Percentiles rank a stretch among this genome's conserved stretches.
Evolutionary conservation across 805 yeast genomes (phyloP).

Genomic region (Hemisphaericaspora nanyangensis): DNA sequence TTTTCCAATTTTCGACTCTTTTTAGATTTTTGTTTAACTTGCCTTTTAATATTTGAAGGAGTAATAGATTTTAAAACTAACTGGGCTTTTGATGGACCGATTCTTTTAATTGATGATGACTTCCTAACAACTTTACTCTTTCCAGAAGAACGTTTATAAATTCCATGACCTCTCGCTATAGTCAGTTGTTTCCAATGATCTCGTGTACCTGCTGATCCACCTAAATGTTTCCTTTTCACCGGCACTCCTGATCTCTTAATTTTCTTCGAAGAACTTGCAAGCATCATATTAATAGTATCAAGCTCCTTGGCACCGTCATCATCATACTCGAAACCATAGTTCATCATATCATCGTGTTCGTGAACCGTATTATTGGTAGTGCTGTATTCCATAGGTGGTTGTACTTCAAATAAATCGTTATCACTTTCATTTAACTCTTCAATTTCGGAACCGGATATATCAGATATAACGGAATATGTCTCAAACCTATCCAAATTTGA

Average conservation of each 20-base stretch:
- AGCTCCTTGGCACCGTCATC: slow-evolving; percentile 13
- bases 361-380: not conserved
- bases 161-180: not conserved
- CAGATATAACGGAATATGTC: not conserved
- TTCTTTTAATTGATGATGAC: not conserved
- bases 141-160: not conserved
- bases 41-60: not conserved
- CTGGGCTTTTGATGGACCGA: not conserved
- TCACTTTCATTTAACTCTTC: not conserved
- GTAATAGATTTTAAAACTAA: not conserved
- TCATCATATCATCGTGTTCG: not conserved
- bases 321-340: slow-evolving; percentile 14
- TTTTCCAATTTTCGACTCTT: not conserved
- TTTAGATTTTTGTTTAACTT: not conserved
- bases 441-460: not conserved
- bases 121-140: not conserved
- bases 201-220: not conserved
- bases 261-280: slow-evolving; percentile 2
- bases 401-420: not conserved
- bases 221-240: not conserved
- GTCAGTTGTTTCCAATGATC: not conserved
- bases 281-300: slow-evolving; percentile 16
- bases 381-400: not conserved
- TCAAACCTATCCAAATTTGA: not conserved
- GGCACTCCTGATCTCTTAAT: not conserved